Percentiles rank a stretch among this genome's conserved stretches.
Evolutionary conservation across 116 monocot genomes (phyloP).

Genomic region (Iris pallida): DNA sequence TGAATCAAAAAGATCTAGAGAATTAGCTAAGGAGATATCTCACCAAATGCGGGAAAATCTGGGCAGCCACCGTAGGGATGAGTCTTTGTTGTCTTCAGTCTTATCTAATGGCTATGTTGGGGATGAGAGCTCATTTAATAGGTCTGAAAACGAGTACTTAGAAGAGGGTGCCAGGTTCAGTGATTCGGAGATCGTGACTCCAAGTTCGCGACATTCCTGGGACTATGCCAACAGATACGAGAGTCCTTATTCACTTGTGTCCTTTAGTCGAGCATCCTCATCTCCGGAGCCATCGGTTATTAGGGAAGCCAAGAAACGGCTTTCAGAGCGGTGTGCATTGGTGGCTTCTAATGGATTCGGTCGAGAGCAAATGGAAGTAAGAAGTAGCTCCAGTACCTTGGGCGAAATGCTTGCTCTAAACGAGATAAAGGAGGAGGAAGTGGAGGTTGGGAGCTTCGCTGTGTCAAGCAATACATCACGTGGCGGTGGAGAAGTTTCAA

Average conservation of each 20-base stretch:
- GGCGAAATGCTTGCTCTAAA: constrained; percentile 32
- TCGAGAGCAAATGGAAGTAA: constrained; percentile 9
- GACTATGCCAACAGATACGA: constrained; percentile 15
- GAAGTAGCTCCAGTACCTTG: constrained; percentile 24
- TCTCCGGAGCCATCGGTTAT: constrained; percentile 35
- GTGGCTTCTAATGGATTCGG: constrained; percentile 14
- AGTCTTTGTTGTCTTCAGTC: constrained; percentile 39
- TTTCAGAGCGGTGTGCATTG: constrained; percentile 25
- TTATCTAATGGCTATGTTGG: constrained; percentile 44
- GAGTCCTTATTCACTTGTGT: constrained; percentile 41
- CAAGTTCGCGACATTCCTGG: constrained; percentile 33
- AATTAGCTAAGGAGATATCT: constrained; percentile 23
- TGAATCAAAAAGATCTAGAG: constrained; percentile 14
- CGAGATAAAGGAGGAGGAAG: constrained; percentile 18
- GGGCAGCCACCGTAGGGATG: constrained; percentile 21
- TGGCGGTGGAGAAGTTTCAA: constrained; percentile 27
- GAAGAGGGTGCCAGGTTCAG: constrained; percentile 31
- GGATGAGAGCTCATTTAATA: constrained; percentile 65
- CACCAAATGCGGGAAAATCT: constrained; percentile 13
- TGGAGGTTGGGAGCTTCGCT: constrained; percentile 1
- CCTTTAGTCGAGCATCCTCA: constrained; percentile 31
- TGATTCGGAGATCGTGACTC: constrained; percentile 25
- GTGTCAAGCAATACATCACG: constrained; percentile 15
- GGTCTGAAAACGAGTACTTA: constrained; percentile 46
- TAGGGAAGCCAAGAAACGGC: constrained; percentile 34